Base-by-base conservation (phyloP, 768 basidiomycete genomes). In the Suillus alpinus region DNA sequence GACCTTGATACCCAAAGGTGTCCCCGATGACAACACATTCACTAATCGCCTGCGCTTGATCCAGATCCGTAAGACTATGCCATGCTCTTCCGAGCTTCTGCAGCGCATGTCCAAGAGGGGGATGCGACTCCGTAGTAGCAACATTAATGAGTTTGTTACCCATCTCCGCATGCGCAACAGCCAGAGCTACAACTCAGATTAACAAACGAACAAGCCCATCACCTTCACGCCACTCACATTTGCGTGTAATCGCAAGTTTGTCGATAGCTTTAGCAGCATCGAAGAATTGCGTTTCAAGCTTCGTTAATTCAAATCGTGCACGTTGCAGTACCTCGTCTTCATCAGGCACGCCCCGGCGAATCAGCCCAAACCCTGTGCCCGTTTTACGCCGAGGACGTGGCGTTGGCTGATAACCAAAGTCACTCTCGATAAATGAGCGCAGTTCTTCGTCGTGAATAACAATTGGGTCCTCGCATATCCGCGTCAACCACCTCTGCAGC, bases 21-120 rank as follows among this genome's bases (percentile, higher is more conserved):
- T 99, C 97, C n/a, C 95, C 95, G 31, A 99, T 76, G 46, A 98
- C 89, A 32, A 98, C 93, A 66, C 92, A 94, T 81, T 98, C 96
- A 67, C 91, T 94, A 62, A 94, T 91, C 36, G 93, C 87, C 74
- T 97, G 93, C 3, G 94, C 91, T 63, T 92, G 89, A 65, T 94
- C 89, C 60, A 97, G 83, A 69, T 95, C 95, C 2, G 93, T 87
- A 16, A 95, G 75, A 70, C 85, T 90, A 69, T 98, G 95, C 84
- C 89, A 93, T 7, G 86, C 82, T 60, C 95, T 81, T 8, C 95
- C 95, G 47, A 95, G 75, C 75, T 95, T 95, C 62, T 88, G 85
- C 62, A 97, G 73, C 0, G 94, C 94, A 67, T 86, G 86, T 5
- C 86, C 92, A 0, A 99, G 78, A 16, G 92, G 90, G 3, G 86